Evolutionary conservation across 345 rosid genomes (phyloP).

Genomic region (Physaria fendleri): DNA sequence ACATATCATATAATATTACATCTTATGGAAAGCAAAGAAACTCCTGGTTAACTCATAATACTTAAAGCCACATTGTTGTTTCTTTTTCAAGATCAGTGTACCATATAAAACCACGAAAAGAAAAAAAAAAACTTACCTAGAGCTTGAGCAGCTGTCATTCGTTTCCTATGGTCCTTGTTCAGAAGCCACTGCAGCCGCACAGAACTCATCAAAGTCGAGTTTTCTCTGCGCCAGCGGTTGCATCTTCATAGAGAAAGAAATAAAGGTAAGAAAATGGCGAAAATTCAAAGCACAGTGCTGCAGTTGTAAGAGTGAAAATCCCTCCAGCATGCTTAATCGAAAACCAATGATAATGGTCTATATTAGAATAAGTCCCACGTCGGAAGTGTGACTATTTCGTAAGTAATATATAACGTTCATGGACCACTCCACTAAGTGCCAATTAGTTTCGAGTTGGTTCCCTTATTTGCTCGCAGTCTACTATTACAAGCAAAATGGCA

Average conservation of each 20-base stretch:
- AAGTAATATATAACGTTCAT: too few species aligned
- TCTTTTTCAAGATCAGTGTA: constrained; percentile 10
- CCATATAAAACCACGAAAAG: neutral
- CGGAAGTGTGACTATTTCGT: too few species aligned
- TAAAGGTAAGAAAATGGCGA: neutral
- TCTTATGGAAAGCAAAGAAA: neutral
- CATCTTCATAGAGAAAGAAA: constrained; percentile 42
- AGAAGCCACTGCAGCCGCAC: constrained; percentile 93
- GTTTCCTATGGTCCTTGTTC: constrained; percentile 90
- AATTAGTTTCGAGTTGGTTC: too few species aligned
- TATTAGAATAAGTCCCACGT: too few species aligned
- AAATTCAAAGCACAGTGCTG: neutral
- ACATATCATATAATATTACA: constrained; percentile 7
- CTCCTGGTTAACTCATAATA: neutral
- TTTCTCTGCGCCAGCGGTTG: constrained; percentile 58
- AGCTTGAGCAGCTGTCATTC: constrained; percentile 98
- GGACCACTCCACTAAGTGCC: too few species aligned
- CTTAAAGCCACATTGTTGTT: neutral
- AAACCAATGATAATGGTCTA: neutral
- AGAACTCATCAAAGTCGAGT: constrained; percentile 83
- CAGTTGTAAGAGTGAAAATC: neutral
- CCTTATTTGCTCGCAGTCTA: too few species aligned
- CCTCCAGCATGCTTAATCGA: neutral
- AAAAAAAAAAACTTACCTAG: too few species aligned
- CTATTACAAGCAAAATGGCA: neutral